Base-by-base conservation (phyloP, 2,329 filamentous ascomycete species). In the Aspergillus sojae region DNA sequence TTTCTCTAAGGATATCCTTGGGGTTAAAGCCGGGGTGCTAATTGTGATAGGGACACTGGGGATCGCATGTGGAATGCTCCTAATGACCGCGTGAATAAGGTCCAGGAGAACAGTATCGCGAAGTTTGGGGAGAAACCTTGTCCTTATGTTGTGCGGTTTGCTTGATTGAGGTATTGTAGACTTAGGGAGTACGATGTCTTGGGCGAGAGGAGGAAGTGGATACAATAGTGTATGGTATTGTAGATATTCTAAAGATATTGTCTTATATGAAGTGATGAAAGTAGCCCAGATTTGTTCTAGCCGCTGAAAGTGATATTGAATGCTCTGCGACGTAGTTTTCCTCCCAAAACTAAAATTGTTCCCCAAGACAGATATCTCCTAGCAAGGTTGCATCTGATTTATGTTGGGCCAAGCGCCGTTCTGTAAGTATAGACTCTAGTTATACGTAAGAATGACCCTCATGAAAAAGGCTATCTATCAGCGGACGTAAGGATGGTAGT, bases 51-150 rank as follows among this genome's bases (percentile, higher is more conserved):
- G 62, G 69, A 71, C 62, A 68, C 43, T 66, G 5, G 68, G 7
- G 69, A 72, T 61, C 68, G 69, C 6, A 68, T 72, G 68, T 73
- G 69, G 70, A 72, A 71, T 64, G 69, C 69, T 32, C 71, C 71
- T 14, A 72, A 72, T 55, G 70, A 71, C 48, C n/a, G 53, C 9
- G 65, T 72, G 21, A 72, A 72, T 52, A 59, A 64, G 52, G 70
- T 72, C 4, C 63, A 70, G 58, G 68, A 70, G 61, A 68, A 67
- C n/a, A 68, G 65, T 30, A 72, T 72, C 45, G 36, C 46, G 2
- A 52, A 28, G 0, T 72, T 70, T 34, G 64, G 66, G 2, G 69
- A 72, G 45, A 64, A 53, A 5, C 69, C 69, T 32, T 72, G 71
- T 45, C 69, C 69, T 7, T 65, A 68, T 58, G 67, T 73, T 53